These are phyloP conservation scores for Globisporangium canariense DNA, from an alignment of 352 stramenopile species.

Conservation along the genomic window DNA sequence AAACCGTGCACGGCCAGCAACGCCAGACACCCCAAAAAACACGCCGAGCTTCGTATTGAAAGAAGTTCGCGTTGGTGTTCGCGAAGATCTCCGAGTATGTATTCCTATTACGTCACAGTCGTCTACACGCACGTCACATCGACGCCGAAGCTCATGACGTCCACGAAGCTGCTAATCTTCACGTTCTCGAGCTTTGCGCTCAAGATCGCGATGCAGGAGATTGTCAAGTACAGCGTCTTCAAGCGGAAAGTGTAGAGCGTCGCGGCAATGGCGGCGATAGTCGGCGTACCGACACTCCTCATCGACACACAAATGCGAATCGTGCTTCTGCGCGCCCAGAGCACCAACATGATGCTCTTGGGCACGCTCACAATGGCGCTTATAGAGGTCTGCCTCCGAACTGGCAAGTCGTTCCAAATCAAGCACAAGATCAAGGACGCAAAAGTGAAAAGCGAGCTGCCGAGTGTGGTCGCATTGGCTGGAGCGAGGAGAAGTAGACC, in stretches of 20 bases:
- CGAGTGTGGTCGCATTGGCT: neutral
- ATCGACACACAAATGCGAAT: constrained; percentile 39
- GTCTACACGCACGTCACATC: constrained; percentile 12
- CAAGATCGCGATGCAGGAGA: constrained; percentile 21
- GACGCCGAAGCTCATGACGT: neutral
- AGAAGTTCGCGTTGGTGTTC: constrained; percentile 5
- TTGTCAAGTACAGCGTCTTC: constrained; percentile 9
- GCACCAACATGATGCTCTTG: constrained; percentile 18
- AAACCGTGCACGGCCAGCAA: neutral
- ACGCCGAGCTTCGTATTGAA: constrained; percentile 3
- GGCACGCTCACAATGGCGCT: constrained; percentile 20
- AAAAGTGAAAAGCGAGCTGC: neutral
- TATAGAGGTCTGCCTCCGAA: constrained; percentile 26
- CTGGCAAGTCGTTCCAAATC: neutral
- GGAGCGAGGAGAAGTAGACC: neutral
- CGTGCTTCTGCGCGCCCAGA: constrained; percentile 26
- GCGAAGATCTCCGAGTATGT: neutral
- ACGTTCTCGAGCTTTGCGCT: constrained; percentile 13
- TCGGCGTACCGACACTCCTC: constrained; percentile 32
- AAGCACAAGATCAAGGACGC: neutral
- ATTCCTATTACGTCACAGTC: neutral
- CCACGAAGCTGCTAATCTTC: constrained; percentile 6
- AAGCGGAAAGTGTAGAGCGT: constrained; percentile 11
- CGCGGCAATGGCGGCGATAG: constrained; percentile 17
- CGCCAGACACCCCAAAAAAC: neutral